A percentile compares a stretch with the other conserved stretches of the same genome.
Conservation (phyloP, 2,329 filamentous ascomycete species). For the Microcera coccophila region DNA sequence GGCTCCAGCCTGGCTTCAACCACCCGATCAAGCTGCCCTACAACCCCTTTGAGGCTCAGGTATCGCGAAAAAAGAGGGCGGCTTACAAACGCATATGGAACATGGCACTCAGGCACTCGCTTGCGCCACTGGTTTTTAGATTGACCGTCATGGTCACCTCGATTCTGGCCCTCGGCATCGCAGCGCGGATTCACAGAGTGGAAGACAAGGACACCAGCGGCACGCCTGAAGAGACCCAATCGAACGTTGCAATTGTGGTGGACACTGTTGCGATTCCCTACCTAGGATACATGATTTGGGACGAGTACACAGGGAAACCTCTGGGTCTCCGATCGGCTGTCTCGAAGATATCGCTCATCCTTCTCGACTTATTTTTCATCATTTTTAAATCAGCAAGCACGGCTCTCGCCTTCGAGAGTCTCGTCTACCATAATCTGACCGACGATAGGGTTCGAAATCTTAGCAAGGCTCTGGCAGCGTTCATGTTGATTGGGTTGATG, state of each 20-base stretch:
- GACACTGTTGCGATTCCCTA: constrained; percentile 88
- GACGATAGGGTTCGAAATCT: constrained; percentile 47
- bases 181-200: constrained; percentile 66
- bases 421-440: constrained; percentile 55
- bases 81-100: constrained; percentile 59
- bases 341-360: constrained; percentile 82
- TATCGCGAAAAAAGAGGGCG: constrained; percentile 29
- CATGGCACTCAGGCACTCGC: constrained; percentile 71
- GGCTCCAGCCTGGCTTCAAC: constrained; percentile 48
- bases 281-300: constrained; percentile 88
- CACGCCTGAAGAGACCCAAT: constrained; percentile 64
- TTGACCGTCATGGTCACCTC: constrained; percentile 80
- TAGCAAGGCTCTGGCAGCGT: constrained; percentile 67
- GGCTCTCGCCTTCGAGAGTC: constrained; percentile 79
- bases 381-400: constrained; percentile 95
- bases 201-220: constrained; percentile 43
- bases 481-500: constrained; percentile 75
- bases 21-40: constrained; percentile 32
- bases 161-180: constrained; percentile 73
- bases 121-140: constrained; percentile 81
- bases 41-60: constrained; percentile 25
- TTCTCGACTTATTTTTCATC: constrained; percentile 93
- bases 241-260: constrained; percentile 83
- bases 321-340: constrained; percentile 78
- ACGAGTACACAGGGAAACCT: constrained; percentile 94